These are phyloP conservation scores for Cicer judaicum DNA, from an alignment of 306 rosid species.

Conservation along the genomic window DNA sequence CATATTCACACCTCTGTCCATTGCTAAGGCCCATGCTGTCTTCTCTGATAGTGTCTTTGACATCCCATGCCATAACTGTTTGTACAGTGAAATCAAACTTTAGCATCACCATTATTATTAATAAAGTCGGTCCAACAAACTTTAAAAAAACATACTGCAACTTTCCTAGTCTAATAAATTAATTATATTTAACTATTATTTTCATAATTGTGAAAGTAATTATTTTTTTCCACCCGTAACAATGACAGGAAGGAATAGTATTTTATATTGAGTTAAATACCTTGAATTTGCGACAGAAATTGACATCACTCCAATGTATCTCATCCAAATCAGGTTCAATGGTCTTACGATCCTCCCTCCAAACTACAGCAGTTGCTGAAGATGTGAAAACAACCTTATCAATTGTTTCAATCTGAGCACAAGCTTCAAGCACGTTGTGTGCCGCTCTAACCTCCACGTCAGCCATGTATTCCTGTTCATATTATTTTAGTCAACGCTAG, in stretches of 20 bases:
- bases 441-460: constrained; percentile 98
- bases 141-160: too few species aligned
- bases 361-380: constrained; percentile 73
- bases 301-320: constrained; percentile 76
- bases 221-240: too few species aligned
- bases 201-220: too few species aligned
- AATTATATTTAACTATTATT: too few species aligned
- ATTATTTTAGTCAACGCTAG: too few species aligned
- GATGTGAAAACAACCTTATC: constrained; percentile 87
- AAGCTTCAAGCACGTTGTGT: constrained; percentile 92
- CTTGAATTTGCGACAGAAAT: constrained; percentile 83
- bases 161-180: too few species aligned
- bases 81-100: background rate
- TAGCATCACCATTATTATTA: too few species aligned
- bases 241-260: too few species aligned
- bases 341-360: constrained; percentile 75
- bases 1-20: constrained; percentile 88
- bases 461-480: constrained; percentile 67
- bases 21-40: constrained; percentile 88
- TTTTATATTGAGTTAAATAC: constrained; percentile 41
- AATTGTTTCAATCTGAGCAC: constrained; percentile 82
- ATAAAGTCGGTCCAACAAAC: too few species aligned
- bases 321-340: constrained; percentile 65
- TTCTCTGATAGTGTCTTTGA: constrained; percentile 85
- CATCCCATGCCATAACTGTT: constrained; percentile 91